phyloP scores from a whole-genome alignment of 2,329 filamentous ascomycete species.

The Cercospora canescens region DNA sequence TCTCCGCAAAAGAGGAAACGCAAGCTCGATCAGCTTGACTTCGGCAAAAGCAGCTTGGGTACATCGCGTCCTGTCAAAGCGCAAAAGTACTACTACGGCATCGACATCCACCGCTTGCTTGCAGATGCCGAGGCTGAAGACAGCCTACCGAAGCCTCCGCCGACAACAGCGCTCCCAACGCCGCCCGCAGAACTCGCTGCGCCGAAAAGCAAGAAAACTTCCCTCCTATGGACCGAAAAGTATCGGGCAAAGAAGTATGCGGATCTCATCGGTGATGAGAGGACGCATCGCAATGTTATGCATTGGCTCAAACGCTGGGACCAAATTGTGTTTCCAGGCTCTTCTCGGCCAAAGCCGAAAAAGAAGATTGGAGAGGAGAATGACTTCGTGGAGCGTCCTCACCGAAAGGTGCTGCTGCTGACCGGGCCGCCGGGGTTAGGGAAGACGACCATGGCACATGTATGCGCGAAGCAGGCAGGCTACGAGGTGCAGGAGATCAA shows the following conservation, averaged over 20 bases:
- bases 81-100: slow-evolving; percentile 80
- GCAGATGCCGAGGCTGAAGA: slow-evolving; percentile 67
- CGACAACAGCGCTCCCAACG: slow-evolving; percentile 30
- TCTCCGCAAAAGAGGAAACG: slow-evolving; percentile 34
- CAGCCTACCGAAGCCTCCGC: slow-evolving; percentile 36
- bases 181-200: slow-evolving; percentile 41
- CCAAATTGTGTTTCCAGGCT: slow-evolving; percentile 81
- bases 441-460: slow-evolving; percentile 94
- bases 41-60: slow-evolving; percentile 30
- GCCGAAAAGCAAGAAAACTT: slow-evolving; percentile 35
- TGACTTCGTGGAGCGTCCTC: slow-evolving; percentile 64
- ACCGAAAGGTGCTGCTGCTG: slow-evolving; percentile 84
- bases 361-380: slow-evolving; percentile 44
- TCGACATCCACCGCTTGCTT: slow-evolving; percentile 84
- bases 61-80: slow-evolving; percentile 58
- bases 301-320: slow-evolving; percentile 97
- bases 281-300: slow-evolving; percentile 86
- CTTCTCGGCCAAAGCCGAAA: slow-evolving; percentile 58
- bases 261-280: slow-evolving; percentile 90
- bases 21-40: slow-evolving; percentile 31
- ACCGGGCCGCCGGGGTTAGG: slow-evolving; percentile 91
- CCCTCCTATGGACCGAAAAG: slow-evolving; percentile 91
- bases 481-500: slow-evolving; percentile 98
- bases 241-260: slow-evolving; percentile 90
- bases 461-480: slow-evolving; percentile 90